These are phyloP conservation scores for Diplocarpon mali DNA, from an alignment of 2,329 filamentous ascomycete genomes.

Conservation along the genomic window DNA sequence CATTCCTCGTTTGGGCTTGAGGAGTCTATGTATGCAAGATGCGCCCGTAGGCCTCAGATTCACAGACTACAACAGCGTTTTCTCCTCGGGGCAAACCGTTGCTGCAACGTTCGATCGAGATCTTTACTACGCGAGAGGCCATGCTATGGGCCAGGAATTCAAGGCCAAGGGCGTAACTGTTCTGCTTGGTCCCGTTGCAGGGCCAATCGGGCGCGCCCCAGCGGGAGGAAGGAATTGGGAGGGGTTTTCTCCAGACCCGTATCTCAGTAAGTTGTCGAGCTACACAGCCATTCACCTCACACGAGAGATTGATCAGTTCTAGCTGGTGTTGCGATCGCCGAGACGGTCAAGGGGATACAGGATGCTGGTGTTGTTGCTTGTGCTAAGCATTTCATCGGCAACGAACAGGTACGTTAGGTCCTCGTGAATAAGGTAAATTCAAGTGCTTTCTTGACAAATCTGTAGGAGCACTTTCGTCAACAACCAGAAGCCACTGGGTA, in stretches of 20 bases:
- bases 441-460: constrained; percentile 31
- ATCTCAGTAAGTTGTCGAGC: constrained; percentile 46
- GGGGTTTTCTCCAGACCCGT: constrained; percentile 61
- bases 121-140: constrained; percentile 42
- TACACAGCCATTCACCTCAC: background rate
- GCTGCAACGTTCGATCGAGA: constrained; percentile 59
- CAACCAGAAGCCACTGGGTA: constrained; percentile 36
- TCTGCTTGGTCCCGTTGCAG: constrained; percentile 66
- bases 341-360: constrained; percentile 72
- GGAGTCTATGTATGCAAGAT: constrained; percentile 27
- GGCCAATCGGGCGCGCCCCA: constrained; percentile 53
- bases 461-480: constrained; percentile 39
- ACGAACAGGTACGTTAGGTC: constrained; percentile 53
- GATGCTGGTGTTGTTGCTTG: constrained; percentile 73
- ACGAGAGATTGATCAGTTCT: constrained; percentile 37
- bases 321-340: constrained; percentile 59
- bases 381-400: constrained; percentile 60
- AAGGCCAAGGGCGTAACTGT: constrained; percentile 65
- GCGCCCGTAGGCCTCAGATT: constrained; percentile 31
- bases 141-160: constrained; percentile 48
- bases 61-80: constrained; percentile 56
- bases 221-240: constrained; percentile 63
- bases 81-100: constrained; percentile 58
- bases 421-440: background rate
- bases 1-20: constrained; percentile 26